These are phyloP conservation scores for Debaryomyces hansenii DNA, from an alignment of 805 yeast genomes.

Conservation along the genomic window DNA sequence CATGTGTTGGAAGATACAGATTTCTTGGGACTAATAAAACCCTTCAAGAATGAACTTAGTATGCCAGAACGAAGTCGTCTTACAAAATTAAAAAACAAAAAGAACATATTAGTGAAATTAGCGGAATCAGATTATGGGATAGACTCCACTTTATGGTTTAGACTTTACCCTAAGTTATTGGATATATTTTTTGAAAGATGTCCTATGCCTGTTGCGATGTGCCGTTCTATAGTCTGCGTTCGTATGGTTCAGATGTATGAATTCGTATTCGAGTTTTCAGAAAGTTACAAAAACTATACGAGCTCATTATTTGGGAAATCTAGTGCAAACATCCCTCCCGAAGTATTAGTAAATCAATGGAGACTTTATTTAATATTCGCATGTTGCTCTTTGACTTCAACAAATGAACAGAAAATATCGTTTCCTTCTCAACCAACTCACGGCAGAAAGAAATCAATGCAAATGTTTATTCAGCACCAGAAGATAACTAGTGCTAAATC, in stretches of 20 bases:
- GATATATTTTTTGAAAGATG: constrained; percentile 72
- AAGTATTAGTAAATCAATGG: constrained; percentile 81
- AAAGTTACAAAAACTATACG: constrained; percentile 37
- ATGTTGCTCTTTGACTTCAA: constrained; percentile 85
- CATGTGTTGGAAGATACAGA: constrained; percentile 75
- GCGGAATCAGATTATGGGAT: constrained; percentile 94
- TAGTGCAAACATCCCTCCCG: constrained; percentile 50
- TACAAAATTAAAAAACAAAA: constrained; percentile 60
- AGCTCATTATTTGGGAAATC: constrained; percentile 35
- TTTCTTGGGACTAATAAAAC: constrained; percentile 59
- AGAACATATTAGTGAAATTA: constrained; percentile 67
- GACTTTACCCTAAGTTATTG: constrained; percentile 76
- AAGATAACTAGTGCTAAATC: constrained; percentile 91
- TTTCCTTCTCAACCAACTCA: constrained; percentile 56
- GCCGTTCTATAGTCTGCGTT: constrained; percentile 87
- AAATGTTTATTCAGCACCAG: constrained; percentile 82
- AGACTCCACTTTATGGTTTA: constrained; percentile 95
- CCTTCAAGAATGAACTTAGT: constrained; percentile 52
- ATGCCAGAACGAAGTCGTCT: constrained; percentile 79
- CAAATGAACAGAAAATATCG: constrained; percentile 76
- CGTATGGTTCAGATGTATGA: constrained; percentile 85
- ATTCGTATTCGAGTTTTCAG: constrained; percentile 56
- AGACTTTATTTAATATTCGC: constrained; percentile 86
- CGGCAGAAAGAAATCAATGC: constrained; percentile 75
- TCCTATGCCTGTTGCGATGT: constrained; percentile 91